Evolutionary conservation across 176 grass and related monocot genomes (phyloP).

Genomic region (Melocanna baccifera): DNA sequence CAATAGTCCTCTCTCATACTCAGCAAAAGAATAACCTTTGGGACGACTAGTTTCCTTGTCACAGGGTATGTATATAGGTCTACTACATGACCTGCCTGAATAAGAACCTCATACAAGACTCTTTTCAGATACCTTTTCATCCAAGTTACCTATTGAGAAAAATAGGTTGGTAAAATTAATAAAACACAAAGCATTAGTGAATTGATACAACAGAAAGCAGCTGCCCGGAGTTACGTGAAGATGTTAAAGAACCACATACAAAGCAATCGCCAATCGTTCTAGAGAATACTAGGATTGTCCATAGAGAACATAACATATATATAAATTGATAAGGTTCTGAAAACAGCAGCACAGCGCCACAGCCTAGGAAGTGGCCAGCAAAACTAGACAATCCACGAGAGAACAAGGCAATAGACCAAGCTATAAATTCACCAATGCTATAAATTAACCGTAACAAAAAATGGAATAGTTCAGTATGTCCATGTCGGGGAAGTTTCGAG

Average conservation of each 20-base stretch:
- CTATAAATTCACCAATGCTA: neutral
- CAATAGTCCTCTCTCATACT: slow-evolving; percentile 83
- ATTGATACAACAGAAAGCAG: neutral
- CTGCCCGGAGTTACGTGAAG: neutral
- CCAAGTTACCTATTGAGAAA: slow-evolving; percentile 77
- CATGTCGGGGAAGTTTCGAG: neutral
- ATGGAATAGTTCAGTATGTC: neutral
- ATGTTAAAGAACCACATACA: neutral
- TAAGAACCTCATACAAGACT: slow-evolving; percentile 86
- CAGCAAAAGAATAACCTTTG: slow-evolving; percentile 90
- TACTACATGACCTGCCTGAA: slow-evolving; percentile 74
- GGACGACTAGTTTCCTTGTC: slow-evolving; percentile 72
- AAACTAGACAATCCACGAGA: neutral
- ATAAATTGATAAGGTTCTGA: neutral
- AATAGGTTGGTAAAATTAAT: slow-evolving; percentile 15
- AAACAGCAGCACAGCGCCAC: neutral
- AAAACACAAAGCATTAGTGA: neutral
- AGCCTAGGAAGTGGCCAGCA: neutral
- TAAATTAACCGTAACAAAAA: neutral
- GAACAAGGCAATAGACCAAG: neutral
- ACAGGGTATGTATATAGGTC: slow-evolving; percentile 68
- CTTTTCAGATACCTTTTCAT: slow-evolving; percentile 83
- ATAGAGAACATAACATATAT: neutral
- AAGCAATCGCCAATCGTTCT: too few relatives aligned
- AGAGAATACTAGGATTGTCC: neutral